Base-by-base conservation (phyloP, 2,329 filamentous ascomycete genomes). In the Penicillium occitanis region DNA sequence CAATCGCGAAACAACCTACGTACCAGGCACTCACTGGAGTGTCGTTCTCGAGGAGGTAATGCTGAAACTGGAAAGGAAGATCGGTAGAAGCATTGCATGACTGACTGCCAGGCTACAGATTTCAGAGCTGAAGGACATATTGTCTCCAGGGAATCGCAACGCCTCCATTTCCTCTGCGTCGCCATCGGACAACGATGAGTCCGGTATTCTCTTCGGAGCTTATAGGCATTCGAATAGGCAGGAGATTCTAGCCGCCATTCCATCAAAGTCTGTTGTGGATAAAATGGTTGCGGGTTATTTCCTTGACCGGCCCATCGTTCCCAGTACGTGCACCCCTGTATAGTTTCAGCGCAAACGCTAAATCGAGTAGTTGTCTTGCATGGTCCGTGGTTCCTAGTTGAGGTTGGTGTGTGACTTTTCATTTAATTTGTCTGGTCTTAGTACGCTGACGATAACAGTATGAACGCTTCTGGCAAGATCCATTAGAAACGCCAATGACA, bases 391-490 rank as follows among this genome's bases (percentile, higher is more conserved):
- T 63, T 63, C 19, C n/a, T 63, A 17, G 14, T 33, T 28, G 61
- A 63, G 51, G 61, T 63, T 22, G 25, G 61, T 63, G 50, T 55
- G 28, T 19, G 30, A 22, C 17, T 6, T 33, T 8, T 19, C n/a
- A 22, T 37, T 30, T 37, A 3, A 3, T 19, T 19, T 35, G 30
- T 55, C 8, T 5, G n/a, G 5, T 22, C 8, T 11, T 19, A 19
- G n/a, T 35, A 22, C 8, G 8, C 61, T 63, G 13, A 63, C 17
- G n/a, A 33, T 19, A 17, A 30, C 6, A 63, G 61, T 63, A 63
- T 28, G 61, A 63, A 30, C 14, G 35, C 17, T 63, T 63, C 37
- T 63, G 61, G 61, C 37, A 63, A 30, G 37, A 57, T 40, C 61
- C 61, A 2, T 28, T 46, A 13, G 61, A 25, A 8, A 63, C 61